phyloP scores from a whole-genome alignment of 768 basidiomycete genomes.

The Boletus coccyginus region DNA sequence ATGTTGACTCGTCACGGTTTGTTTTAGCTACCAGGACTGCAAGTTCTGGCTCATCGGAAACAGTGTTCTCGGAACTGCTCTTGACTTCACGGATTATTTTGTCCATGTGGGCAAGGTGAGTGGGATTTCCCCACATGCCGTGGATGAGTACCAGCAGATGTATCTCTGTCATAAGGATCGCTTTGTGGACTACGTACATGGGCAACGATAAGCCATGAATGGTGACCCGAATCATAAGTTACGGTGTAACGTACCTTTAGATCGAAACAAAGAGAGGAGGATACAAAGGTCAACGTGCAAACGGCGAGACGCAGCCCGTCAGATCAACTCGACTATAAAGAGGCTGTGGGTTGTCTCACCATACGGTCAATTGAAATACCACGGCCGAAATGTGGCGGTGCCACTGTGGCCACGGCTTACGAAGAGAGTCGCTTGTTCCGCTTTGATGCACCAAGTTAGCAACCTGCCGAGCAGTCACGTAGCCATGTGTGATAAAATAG shows the following conservation, averaged over 20 bases:
- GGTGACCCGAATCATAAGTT: not conserved
- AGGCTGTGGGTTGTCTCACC: slow-evolving; percentile 1
- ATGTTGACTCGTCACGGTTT: slow-evolving; percentile 64
- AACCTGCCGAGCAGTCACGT: not conserved
- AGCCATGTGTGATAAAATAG: not conserved
- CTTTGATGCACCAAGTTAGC: not conserved
- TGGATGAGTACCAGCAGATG: slow-evolving; percentile 48
- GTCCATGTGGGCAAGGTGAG: slow-evolving; percentile 57
- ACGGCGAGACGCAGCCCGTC: not conserved
- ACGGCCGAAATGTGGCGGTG: not conserved
- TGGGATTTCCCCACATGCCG: slow-evolving; percentile 82
- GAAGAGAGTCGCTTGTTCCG: not conserved
- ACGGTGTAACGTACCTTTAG: slow-evolving; percentile 2
- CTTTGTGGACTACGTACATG: not conserved
- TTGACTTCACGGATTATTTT: slow-evolving; percentile 51
- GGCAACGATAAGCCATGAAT: not conserved
- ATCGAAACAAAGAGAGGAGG: not conserved
- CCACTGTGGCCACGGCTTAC: not conserved
- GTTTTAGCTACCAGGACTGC: slow-evolving; percentile 64
- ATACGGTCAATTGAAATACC: not conserved
- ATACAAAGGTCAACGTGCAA: slow-evolving; percentile 4
- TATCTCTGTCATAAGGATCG: slow-evolving; percentile 25
- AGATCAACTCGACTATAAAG: not conserved
- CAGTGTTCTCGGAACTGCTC: slow-evolving; percentile 19
- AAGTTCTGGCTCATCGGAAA: slow-evolving; percentile 41